These are phyloP conservation scores for Orbilia ellipsospora DNA, from an alignment of 2,329 filamentous ascomycete genomes.

Conservation along the genomic window DNA sequence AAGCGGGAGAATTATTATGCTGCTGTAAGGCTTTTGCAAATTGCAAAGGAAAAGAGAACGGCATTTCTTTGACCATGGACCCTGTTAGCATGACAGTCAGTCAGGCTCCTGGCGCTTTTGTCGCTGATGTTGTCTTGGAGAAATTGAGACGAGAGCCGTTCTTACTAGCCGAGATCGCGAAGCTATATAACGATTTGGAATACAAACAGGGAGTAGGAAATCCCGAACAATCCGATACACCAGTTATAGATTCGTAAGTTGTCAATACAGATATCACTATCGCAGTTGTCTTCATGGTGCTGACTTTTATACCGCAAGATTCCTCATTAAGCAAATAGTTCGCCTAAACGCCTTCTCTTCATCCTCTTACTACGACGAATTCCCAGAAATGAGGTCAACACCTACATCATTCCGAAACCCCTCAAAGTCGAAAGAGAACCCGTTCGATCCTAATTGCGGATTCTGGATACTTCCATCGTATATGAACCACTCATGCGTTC, in stretches of 20 bases:
- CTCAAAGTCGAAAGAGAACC: constrained; percentile 13
- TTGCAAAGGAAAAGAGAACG: constrained; percentile 29
- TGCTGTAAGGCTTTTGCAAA: constrained; percentile 32
- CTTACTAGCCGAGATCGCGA: constrained; percentile 4
- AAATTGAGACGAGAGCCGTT: constrained; percentile 20
- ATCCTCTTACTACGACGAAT: constrained; percentile 27
- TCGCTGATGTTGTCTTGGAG: constrained; percentile 2
- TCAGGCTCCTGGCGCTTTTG: constrained; percentile 3
- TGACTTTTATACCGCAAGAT: constrained; percentile 4
- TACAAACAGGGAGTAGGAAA: background rate
- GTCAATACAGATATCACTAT: background rate
- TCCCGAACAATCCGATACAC: background rate
- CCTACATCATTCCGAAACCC: background rate
- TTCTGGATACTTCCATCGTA: constrained; percentile 48
- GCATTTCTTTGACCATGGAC: constrained; percentile 12
- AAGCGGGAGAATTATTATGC: constrained; percentile 38
- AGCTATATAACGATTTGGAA: constrained; percentile 11
- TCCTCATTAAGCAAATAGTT: constrained; percentile 26
- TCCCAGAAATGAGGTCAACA: constrained; percentile 20
- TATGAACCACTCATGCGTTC: constrained; percentile 47
- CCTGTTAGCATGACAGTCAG: constrained; percentile 2
- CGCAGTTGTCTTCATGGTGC: too few relatives aligned
- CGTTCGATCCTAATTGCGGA: constrained; percentile 40
- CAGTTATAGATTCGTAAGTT: constrained; percentile 31
- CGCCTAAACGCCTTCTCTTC: constrained; percentile 39